Percentiles rank a stretch among this genome's conserved stretches.
phyloP scores from a whole-genome alignment of 495 filamentous ascomycete genomes.

The Lasiosphaeria miniovina region DNA sequence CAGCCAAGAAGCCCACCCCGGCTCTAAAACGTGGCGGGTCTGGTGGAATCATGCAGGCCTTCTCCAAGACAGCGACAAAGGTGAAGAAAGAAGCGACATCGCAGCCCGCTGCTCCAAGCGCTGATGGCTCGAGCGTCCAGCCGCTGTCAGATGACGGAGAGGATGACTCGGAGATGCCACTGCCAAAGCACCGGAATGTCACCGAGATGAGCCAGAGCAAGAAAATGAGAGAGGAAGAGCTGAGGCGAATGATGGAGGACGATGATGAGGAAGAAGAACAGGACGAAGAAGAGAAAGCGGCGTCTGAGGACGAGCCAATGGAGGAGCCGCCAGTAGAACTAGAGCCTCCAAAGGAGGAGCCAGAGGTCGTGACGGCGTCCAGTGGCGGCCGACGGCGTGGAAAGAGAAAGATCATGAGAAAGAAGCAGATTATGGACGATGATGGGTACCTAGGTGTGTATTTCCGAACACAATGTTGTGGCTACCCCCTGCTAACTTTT shows the following conservation, averaged over 20 bases:
- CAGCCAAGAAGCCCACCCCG: constrained; percentile 39
- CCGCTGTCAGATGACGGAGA: constrained; percentile 72
- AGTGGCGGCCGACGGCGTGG: constrained; percentile 71
- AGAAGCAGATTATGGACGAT: constrained; percentile 85
- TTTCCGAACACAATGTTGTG: background rate
- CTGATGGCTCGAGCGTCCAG: constrained; percentile 57
- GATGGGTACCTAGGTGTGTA: constrained; percentile 86
- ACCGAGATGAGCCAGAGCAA: constrained; percentile 51
- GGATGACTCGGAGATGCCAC: constrained; percentile 55
- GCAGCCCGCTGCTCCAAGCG: constrained; percentile 38
- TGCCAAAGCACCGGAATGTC: constrained; percentile 33
- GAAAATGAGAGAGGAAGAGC: constrained; percentile 67
- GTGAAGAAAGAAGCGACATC: constrained; percentile 52
- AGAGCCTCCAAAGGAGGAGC: constrained; percentile 43
- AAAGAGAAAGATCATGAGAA: constrained; percentile 80
- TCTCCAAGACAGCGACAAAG: constrained; percentile 68
- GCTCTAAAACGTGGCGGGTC: constrained; percentile 55
- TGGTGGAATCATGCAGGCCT: constrained; percentile 69
- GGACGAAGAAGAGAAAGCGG: constrained; percentile 24
- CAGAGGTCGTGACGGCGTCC: constrained; percentile 53
- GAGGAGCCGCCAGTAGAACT: constrained; percentile 35
- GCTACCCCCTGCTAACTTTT: constrained; percentile 15
- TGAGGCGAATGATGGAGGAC: constrained; percentile 86
- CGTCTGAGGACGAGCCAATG: constrained; percentile 26
- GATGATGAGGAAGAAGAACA: constrained; percentile 61